phyloP scores from a whole-genome alignment of 208 protist species.

The Trypanosoma scelopori region DNA sequence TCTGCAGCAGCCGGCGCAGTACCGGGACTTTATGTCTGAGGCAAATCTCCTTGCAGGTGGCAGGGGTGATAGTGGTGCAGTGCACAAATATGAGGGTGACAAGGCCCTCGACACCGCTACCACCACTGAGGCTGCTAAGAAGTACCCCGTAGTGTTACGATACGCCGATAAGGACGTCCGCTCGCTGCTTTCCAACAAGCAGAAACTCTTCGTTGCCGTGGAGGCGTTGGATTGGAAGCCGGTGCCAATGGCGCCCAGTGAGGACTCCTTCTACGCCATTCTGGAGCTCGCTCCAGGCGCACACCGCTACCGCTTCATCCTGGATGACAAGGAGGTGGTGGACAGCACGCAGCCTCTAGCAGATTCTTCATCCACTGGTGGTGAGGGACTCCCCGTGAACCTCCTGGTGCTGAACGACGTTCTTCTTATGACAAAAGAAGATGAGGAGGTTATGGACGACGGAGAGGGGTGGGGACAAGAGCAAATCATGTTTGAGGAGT shows the following conservation, averaged over 20 bases:
- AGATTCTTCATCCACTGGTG: constrained; percentile 13
- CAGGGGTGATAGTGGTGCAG: constrained; percentile 13
- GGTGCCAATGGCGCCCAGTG: constrained; percentile 78
- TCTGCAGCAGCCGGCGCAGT: constrained; percentile 15
- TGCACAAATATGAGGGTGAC: background rate
- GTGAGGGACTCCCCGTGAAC: constrained; percentile 42
- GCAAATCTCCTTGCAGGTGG: constrained; percentile 3
- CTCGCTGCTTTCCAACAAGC: constrained; percentile 40
- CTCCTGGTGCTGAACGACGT: constrained; percentile 70
- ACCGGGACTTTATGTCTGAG: constrained; percentile 29
- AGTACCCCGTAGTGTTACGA: constrained; percentile 76
- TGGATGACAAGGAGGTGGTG: constrained; percentile 67
- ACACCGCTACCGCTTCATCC: constrained; percentile 83
- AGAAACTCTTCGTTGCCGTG: constrained; percentile 55
- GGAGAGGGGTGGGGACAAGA: constrained; percentile 82
- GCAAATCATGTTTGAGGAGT: constrained; percentile 79
- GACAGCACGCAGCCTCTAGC: constrained; percentile 75
- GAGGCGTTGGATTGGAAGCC: constrained; percentile 71
- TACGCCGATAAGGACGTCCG: constrained; percentile 70
- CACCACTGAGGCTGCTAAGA: background rate
- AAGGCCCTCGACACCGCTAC: background rate
- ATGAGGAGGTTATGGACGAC: constrained; percentile 84
- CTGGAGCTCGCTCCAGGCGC: constrained; percentile 71
- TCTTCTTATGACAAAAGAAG: constrained; percentile 66
- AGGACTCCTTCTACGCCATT: constrained; percentile 85